Evolutionary conservation across 106 monocot genomes (phyloP), one percentile per base, ranked within the genome.

Genomic region (Xerophyta viscosa): DNA sequence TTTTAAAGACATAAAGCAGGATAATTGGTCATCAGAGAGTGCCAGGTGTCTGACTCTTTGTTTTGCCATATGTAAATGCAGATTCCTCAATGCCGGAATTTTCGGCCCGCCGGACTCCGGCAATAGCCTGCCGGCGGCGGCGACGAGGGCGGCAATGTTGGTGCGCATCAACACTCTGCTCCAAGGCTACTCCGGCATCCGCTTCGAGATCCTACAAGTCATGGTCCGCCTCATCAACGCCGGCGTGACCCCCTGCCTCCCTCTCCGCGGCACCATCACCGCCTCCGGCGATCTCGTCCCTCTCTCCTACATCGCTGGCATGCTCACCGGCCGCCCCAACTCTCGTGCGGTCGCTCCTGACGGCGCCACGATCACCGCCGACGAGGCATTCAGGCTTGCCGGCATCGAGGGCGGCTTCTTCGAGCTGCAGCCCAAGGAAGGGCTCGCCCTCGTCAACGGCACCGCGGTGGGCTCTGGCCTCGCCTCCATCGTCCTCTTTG

Each of bases 81-180:
- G 82, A 66, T 83, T 83, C 63, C 67, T 83, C 19, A 83, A 83
- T 19, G 77, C 83, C 10, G 83, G 77, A 46, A 86, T 86, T 20
- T 71, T 77, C 52, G 61, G 66, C 28, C 44, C 61, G 26, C 4
- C 14, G 19, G 57, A 66, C 0, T 56, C 68, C 0, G 68, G 52
- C 2, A 39, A 70, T 41, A 60, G 56, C 2, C 17, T 77, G 43
- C 43, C 43, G n/a, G 4, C 43, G 43, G 43, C 43, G 17, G 43
- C 17, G 43, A 44, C 17, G 43, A 10, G 43, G 8, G 43, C 8
- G 8, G 43, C 43, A 17, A 44, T 44, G 43, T 44, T 44, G 14
- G 43, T 44, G 14, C 43, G 43, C 14, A 44, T 17, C 43, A 44
- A 44, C 43, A 44, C 43, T 3, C 17, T 44, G 14, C 43, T 44